Conservation (phyloP, 257 asterid species). For the Fraxinus excelsior region DNA sequence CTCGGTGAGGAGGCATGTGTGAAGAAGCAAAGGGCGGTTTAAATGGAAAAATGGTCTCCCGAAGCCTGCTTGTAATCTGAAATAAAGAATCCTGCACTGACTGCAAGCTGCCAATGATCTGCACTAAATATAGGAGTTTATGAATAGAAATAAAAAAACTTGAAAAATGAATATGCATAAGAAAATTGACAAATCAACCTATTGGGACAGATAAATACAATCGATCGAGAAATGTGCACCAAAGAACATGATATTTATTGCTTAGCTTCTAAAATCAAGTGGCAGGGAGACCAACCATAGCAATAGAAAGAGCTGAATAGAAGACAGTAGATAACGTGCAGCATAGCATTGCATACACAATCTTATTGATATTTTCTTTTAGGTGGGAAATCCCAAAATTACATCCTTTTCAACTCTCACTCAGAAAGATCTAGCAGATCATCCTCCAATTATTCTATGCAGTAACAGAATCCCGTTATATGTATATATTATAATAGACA, state of each 20-base stretch:
- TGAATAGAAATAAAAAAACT: neutral
- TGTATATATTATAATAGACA: too few relatives aligned
- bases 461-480: neutral
- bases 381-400: neutral
- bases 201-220: neutral
- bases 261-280: neutral
- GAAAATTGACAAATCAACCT: neutral
- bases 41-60: slow-evolving; percentile 26
- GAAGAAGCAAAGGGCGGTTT: slow-evolving; percentile 17
- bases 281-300: neutral
- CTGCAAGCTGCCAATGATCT: slow-evolving; percentile 33
- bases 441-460: neutral
- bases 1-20: slow-evolving; percentile 19
- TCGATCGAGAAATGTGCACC: neutral
- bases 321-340: neutral
- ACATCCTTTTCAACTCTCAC: neutral
- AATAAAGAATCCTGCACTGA: slow-evolving; percentile 31
- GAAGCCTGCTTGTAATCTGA: slow-evolving; percentile 30
- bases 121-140: neutral
- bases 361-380: neutral
- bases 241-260: neutral
- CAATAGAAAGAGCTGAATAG: neutral
- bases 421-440: neutral
- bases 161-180: neutral
- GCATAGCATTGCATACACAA: neutral